Evolutionary conservation across 306 rosid species (phyloP), one percentile per base, ranked within the genome.

Genomic region (Urtica urens): DNA sequence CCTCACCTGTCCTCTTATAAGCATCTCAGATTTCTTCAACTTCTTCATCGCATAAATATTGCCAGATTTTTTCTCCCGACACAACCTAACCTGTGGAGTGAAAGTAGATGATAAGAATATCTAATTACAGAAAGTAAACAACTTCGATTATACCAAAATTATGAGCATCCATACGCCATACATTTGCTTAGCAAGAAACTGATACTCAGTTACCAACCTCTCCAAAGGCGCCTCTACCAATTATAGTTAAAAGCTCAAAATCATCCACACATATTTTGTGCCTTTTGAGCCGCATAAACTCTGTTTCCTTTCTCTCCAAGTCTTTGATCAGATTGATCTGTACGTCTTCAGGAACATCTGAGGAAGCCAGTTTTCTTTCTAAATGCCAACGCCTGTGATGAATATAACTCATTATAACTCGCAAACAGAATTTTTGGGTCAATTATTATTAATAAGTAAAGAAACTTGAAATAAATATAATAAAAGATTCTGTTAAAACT

Each of bases 21-120:
- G 82, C 97, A 90, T 90, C 75, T 90, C 97, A 48, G 97, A 78
- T 73, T 90, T 90, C 80, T 84, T 84, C 79, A 90, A 66, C 79
- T 90, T 90, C 69, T 90, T 90, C 97, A 90, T 90, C 63, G 97
- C 97, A 65, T 81, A 90, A 64, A 90, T 84, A 51, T 84, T 73
- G 43, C 97, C 97, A 54, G 97, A 90, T 77, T 90, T 90, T 83
- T 84, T 90, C 82, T 90, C 97, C 60, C 93, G 95, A 57, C 97
- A 90, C 70, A 90, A 72, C 47, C 95, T 78, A 50, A 90, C 97
- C 97, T 90, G 76, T 66, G 68, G 65, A 68, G 64, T 31, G 54
- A 33, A 49, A 55, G 51, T 19, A 48, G 33, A 66, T 64, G 54
- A 60, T 69, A 37, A 46, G 47, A 67, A 49, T 19, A 61, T 19